Percentiles rank a stretch among this genome's conserved stretches.
Evolutionary conservation across 805 yeast species (phyloP).

Genomic region (Danielia reshetovae): DNA sequence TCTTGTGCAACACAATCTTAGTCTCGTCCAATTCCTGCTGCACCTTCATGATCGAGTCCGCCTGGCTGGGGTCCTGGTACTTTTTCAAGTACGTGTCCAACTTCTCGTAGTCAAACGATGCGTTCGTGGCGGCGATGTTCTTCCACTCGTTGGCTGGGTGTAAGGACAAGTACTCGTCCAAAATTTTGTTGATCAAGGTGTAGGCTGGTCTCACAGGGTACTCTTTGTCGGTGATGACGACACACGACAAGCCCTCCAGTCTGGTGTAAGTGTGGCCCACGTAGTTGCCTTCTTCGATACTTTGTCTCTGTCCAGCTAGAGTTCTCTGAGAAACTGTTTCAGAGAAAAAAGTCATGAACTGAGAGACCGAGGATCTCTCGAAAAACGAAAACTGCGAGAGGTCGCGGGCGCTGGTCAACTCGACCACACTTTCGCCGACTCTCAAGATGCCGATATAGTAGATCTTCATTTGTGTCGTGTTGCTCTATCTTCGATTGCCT

Average conservation of each 20-base stretch:
- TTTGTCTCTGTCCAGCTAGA: constrained; percentile 83
- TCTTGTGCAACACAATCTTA: constrained; percentile 91
- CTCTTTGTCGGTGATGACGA: constrained; percentile 87
- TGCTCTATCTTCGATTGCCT: too few species aligned
- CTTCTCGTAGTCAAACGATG: constrained; percentile 50
- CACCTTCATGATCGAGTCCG: constrained; percentile 94
- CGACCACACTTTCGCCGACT: constrained; percentile 64
- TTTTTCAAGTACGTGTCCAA: constrained; percentile 69
- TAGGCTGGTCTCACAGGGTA: constrained; percentile 97
- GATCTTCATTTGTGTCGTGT: constrained; percentile 93
- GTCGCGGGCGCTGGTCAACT: constrained; percentile 76
- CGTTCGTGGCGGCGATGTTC: constrained; percentile 40
- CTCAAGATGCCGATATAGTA: constrained; percentile 86
- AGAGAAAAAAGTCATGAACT: constrained; percentile 92
- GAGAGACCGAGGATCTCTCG: constrained; percentile 76
- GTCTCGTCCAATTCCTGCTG: constrained; percentile 98
- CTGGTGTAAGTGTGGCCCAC: constrained; percentile 90
- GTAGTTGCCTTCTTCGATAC: constrained; percentile 87
- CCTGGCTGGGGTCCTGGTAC: constrained; percentile 96
- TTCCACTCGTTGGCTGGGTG: constrained; percentile 76
- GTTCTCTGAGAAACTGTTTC: constrained; percentile 90
- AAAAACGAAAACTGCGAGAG: constrained; percentile 84
- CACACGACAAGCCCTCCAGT: constrained; percentile 87
- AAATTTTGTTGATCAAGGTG: constrained; percentile 81
- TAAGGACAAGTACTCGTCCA: constrained; percentile 84